Base-by-base conservation (phyloP, 202 grass and related monocot species). In the Cymbopogon flexuosus region DNA sequence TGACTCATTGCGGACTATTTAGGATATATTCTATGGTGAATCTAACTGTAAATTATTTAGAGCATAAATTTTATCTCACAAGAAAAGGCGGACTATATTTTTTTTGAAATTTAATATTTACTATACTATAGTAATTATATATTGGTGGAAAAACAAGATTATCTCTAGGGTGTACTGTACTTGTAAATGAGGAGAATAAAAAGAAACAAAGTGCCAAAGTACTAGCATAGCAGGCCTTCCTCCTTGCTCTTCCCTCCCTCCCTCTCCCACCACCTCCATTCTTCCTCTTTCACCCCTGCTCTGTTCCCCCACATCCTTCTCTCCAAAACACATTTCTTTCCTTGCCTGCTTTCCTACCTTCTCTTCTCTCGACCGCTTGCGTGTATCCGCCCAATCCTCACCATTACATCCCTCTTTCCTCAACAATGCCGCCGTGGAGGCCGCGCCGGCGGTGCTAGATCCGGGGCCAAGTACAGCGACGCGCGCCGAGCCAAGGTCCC, bases 391-490 rank as follows among this genome's bases (percentile, higher is more conserved):
- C 35, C 31, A 42, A 79, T 61, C 79, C 87, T 34, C 81, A 49
- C 78, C 78, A 85, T 65, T 45, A 71, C 69, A 68, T 9, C 72
- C 8, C 2, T 13, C 40, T 37, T 47, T 19, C 1, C 43, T 22
- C 59, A 68, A 40, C 81, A 91, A 84, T 74, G 73, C 63, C 72
- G 54, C 87, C 84, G 42, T 66, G 79, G 75, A 86, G 62, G 43
- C 16, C 68, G n/a, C 35, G 79, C 54, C 35, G 54, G 34, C 27
- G 79, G 74, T 79, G 74, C 34, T 83, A 89, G 83, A 89, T 89
- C 83, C 62, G 33, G 67, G 12, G 18, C 36, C 29, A 12, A 21
- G 5, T 24, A 10, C 41, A 65, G 12, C 35, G 40, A 24, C 31
- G 61, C 31, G 15, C 30, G 51, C 70, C 29, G 21, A 54, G 37